Evolutionary conservation across 73 alveolate genomes (phyloP).

Genomic region (Tetrahymena elliotti): DNA sequence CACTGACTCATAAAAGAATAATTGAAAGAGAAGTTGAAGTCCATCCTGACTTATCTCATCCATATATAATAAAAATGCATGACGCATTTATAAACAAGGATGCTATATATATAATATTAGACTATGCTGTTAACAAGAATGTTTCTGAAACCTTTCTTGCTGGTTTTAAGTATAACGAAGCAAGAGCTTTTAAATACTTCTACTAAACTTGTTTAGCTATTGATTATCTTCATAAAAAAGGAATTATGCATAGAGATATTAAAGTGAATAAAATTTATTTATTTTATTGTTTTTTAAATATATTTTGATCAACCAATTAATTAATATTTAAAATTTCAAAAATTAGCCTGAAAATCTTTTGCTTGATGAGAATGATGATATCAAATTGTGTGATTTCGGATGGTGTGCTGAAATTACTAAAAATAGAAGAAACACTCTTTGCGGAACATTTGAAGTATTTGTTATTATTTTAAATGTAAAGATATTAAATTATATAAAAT

Average conservation of each 20-base stretch:
- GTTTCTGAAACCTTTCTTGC: not conserved
- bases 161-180: not conserved
- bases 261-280: not conserved
- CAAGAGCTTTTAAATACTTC: slow-evolving; percentile 26
- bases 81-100: slow-evolving; percentile 29
- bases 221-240: slow-evolving; percentile 20
- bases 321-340: not conserved
- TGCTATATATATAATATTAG: slow-evolving; percentile 22
- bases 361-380: slow-evolving; percentile 42
- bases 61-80: slow-evolving; percentile 11
- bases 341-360: slow-evolving; percentile 61
- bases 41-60: slow-evolving; percentile 4
- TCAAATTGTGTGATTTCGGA: slow-evolving; percentile 49
- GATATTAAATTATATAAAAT: not conserved
- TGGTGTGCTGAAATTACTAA: slow-evolving; percentile 44
- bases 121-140: slow-evolving; percentile 14
- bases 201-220: slow-evolving; percentile 30
- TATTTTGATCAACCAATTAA: not conserved
- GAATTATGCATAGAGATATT: slow-evolving; percentile 39
- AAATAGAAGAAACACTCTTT: slow-evolving; percentile 22
- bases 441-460: slow-evolving; percentile 35
- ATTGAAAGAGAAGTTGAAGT: slow-evolving; percentile 39
- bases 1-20: not conserved
- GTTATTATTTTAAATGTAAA: not conserved
- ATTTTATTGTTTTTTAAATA: not conserved